These are phyloP conservation scores for Xylariaceae sp. DNA, from an alignment of 2,329 filamentous ascomycete species.

Conservation along the genomic window DNA sequence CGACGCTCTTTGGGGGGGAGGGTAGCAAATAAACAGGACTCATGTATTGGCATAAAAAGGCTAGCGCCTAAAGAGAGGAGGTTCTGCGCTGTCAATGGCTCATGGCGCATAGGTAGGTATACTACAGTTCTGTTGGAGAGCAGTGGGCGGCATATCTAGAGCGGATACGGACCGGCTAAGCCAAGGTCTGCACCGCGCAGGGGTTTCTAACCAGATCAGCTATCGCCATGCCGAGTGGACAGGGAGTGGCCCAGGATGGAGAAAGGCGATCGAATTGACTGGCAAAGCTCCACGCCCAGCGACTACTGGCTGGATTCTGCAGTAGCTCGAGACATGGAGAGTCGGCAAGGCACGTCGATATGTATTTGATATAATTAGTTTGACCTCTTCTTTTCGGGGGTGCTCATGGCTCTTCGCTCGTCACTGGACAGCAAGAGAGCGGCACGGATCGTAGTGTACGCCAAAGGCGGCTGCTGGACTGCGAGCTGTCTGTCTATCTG, in stretches of 20 bases:
- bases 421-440: constrained; percentile 26
- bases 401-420: constrained; percentile 20
- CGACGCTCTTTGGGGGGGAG: constrained; percentile 28
- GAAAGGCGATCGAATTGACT: constrained; percentile 30
- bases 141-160: constrained; percentile 39
- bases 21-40: constrained; percentile 34
- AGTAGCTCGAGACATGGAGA: constrained; percentile 31
- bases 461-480: not conserved
- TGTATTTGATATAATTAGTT: constrained; percentile 38
- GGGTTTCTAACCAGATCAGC: constrained; percentile 31
- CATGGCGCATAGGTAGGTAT: constrained; percentile 33
- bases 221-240: constrained; percentile 35
- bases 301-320: constrained; percentile 32
- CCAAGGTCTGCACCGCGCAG: constrained; percentile 35
- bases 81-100: constrained; percentile 40
- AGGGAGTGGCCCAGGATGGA: constrained; percentile 30
- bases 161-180: constrained; percentile 42
- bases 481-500: not conserved
- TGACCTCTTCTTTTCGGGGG: constrained; percentile 16
- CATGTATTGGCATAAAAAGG: constrained; percentile 33
- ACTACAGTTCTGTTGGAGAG: constrained; percentile 26
- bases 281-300: constrained; percentile 25
- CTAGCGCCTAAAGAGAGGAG: constrained; percentile 40
- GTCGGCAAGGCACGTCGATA: constrained; percentile 25
- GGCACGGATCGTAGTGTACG: constrained; percentile 3